Conservation (phyloP, 78 protist genomes). For the Dictyostelium firmibasis region DNA sequence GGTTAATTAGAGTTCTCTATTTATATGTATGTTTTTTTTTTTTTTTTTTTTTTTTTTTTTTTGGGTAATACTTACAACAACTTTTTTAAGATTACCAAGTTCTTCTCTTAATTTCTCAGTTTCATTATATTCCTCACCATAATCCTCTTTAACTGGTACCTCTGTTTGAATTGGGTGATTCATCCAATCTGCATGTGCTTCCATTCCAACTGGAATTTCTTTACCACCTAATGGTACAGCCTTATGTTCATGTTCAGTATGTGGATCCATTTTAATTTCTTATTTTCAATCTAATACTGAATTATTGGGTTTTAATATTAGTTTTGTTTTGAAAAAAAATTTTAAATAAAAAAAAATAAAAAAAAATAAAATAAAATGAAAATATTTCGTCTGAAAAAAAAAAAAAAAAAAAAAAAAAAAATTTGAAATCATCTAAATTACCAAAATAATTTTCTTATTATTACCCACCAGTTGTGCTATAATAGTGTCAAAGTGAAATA, state of each 20-base stretch:
- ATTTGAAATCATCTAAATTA: no score
- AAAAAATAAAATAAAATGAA: neutral
- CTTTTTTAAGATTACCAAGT: slow-evolving; percentile 53
- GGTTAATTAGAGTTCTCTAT: neutral
- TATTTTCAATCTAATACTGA: neutral
- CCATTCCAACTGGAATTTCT: slow-evolving; percentile 44
- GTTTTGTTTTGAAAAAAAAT: no score
- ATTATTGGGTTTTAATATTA: no score
- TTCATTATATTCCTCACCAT: slow-evolving; percentile 62
- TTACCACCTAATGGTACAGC: slow-evolving; percentile 22
- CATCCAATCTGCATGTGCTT: slow-evolving; percentile 25
- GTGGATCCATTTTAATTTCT: neutral
- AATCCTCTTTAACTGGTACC: slow-evolving; percentile 36
- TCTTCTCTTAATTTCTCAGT: slow-evolving; percentile 55
- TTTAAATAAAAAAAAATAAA: no score
- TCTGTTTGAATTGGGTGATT: neutral
- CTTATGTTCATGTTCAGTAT: neutral
- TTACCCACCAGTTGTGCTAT: no score
- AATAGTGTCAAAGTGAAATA: no score
- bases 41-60: neutral
- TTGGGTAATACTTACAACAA: slow-evolving; percentile 29
- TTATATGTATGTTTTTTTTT: neutral
- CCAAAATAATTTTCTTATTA: no score
- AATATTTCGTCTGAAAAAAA: neutral
- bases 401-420: no score